phyloP scores from a whole-genome alignment of 495 filamentous ascomycete genomes.

The Cryomyces antarcticus region DNA sequence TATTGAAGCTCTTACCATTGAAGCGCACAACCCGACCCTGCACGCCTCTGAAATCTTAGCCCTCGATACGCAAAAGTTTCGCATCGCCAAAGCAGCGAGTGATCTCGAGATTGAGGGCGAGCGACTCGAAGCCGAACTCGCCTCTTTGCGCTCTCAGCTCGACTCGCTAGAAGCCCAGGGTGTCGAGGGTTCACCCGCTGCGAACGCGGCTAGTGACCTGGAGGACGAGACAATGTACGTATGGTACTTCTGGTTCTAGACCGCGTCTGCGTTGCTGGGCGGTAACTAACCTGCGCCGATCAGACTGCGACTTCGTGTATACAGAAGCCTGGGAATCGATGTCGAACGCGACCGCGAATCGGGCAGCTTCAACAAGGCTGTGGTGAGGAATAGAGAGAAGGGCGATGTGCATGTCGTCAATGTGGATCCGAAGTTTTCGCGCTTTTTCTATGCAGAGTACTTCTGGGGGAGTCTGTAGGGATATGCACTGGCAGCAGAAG shows the following conservation, averaged over 20 bases:
- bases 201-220: constrained; percentile 24
- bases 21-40: constrained; percentile 46
- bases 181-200: constrained; percentile 29
- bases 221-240: too few relatives aligned
- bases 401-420: constrained; percentile 92
- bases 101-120: constrained; percentile 88
- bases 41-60: constrained; percentile 67
- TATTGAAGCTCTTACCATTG: constrained; percentile 27
- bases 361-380: constrained; percentile 66
- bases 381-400: constrained; percentile 69
- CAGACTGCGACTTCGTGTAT: constrained; percentile 74
- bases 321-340: constrained; percentile 76
- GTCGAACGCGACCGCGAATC: constrained; percentile 55
- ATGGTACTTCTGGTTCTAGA: too few relatives aligned
- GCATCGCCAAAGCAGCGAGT: constrained; percentile 66
- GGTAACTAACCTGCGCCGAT: too few relatives aligned
- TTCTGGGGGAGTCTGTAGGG: constrained; percentile 53
- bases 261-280: too few relatives aligned
- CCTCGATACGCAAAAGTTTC: constrained; percentile 86
- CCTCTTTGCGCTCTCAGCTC: constrained; percentile 50
- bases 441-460: constrained; percentile 86
- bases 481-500: constrained; percentile 25
- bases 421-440: constrained; percentile 77
- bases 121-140: constrained; percentile 61
- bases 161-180: constrained; percentile 73